Evolutionary conservation across 2,329 filamentous ascomycete genomes (phyloP), one percentile per base, ranked within the genome.

Genomic region (Epichloe brachyelytri): DNA sequence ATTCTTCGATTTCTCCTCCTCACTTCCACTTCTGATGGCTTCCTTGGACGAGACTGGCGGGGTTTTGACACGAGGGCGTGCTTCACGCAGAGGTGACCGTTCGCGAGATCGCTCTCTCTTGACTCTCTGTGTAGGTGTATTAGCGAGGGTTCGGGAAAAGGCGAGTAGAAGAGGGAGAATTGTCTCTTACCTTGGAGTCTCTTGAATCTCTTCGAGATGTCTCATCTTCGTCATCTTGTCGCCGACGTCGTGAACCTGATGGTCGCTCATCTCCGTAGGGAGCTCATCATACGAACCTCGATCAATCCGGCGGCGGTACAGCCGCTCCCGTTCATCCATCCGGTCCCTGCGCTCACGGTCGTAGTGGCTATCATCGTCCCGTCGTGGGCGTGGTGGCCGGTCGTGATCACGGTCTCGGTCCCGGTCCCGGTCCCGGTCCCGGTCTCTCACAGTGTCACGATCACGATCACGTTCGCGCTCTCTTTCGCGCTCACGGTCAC

Each of bases 1-100:
- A 80, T 59, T 82, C 79, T 73, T 97, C 93, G 60, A 98, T 97
- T 72, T 98, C 93, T 49, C 93, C 69, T 98, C 93, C 70, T 98
- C 93, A 63, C 90, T 96, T 49, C 93, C 93, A 53, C 75, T 78
- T 46, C 75, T 72, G 48, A 80, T 73, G 57, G 51, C 53, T 49
- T 86, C 82, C 60, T 71, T 71, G 38, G 60, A 61, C 39, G 54
- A 40, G 22, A 56, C 54, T 26, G 72, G 72, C 41, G 78, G 77
- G 47, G 77, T 78, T 67, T 74, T 82, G 65, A 75, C 76, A 64
- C 75, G 77, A 62, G 74, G 72, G 62, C 71, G 72, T 57, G 63
- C 66, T 62, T 83, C 79, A 63, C 73, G 75, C 58, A 72, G 74
- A 58, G 77, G 79, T 61, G 79, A 79, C 57, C 76, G 78, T 69